Evolutionary conservation across 805 yeast genomes (phyloP), one percentile per base, ranked within the genome.

Genomic region (Yamadazyma scolyti): DNA sequence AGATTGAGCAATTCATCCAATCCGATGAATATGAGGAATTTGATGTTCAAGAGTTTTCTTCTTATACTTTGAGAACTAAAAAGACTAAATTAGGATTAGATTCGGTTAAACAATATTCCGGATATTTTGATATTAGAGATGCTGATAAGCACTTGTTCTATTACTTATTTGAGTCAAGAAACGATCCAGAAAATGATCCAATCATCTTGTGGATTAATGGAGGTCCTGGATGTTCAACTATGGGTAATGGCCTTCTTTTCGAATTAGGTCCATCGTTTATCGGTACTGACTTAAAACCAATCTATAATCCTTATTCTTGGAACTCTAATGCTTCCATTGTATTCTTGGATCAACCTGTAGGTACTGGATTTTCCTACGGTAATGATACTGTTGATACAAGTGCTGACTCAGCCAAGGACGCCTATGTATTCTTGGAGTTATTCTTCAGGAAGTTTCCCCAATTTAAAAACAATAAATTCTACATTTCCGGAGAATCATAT

Each of bases 61-160:
- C n/a, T n/a, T n/a, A n/a, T n/a, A n/a, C n/a, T n/a, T n/a, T n/a
- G n/a, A n/a, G n/a, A n/a, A n/a, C n/a, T n/a, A n/a, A n/a, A n/a
- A n/a, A n/a, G n/a, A n/a, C n/a, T n/a, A n/a, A 58, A 21, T 68
- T 87, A 43, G 93, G 93, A 10, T 61, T 87, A 31, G 96, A 87
- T 59, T 54, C 67, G 3, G 94, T 83, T 29, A 75, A 79, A 50
- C 95, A 85, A 55, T 78, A 73, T 53, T 68, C 87, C 15, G 95
- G 95, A 27, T 85, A 85, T 58, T 72, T 85, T 50, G 95, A 85
- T 54, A 76, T 81, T 25, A 73, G 65, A 33, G 78, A 75, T 25
- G 83, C 77, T 39, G 95, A 84, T 43, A 48, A 48, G 39, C 56
- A 51, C 34, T 44, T 51, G 29, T 51, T 51, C 35, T 51, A 43